Percentiles rank a stretch among this genome's conserved stretches.
Evolutionary conservation across 306 rosid genomes (phyloP).

Genomic region (Sphenostylis stenocarpa): DNA sequence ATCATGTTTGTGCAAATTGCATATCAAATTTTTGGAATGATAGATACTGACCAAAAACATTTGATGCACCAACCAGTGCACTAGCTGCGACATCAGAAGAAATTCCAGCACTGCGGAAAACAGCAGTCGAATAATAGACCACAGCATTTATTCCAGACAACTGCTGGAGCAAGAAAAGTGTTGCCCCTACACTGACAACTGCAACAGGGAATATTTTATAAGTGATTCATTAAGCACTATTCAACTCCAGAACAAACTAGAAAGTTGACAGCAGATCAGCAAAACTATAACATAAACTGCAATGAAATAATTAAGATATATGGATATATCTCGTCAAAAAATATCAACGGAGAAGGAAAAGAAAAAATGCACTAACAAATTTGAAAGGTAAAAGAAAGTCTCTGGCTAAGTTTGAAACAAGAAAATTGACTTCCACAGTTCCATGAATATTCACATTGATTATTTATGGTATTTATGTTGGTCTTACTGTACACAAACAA

Average conservation of each 20-base stretch:
- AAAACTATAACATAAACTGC: background rate
- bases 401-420: background rate
- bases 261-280: background rate
- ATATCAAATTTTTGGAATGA: background rate
- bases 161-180: slow-evolving; percentile 92
- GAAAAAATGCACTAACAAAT: background rate
- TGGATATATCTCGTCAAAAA: background rate
- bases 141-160: slow-evolving; percentile 96
- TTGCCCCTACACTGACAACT: slow-evolving; percentile 89
- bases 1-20: background rate
- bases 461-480: background rate
- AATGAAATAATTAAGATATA: background rate
- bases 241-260: background rate
- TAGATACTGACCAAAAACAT: slow-evolving; percentile 75
- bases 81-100: slow-evolving; percentile 97
- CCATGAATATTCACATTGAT: slow-evolving; percentile 4
- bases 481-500: background rate
- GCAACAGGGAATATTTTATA: slow-evolving; percentile 40
- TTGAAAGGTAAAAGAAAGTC: background rate
- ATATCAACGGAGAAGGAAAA: background rate
- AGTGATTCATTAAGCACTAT: slow-evolving; percentile 10
- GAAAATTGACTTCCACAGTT: slow-evolving; percentile 17
- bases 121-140: slow-evolving; percentile 91
- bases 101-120: slow-evolving; percentile 91
- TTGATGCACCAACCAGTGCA: slow-evolving; percentile 94